Base-by-base conservation (phyloP, 2,329 filamentous ascomycete genomes). In the Ophiostoma himal-ulmi region DNA sequence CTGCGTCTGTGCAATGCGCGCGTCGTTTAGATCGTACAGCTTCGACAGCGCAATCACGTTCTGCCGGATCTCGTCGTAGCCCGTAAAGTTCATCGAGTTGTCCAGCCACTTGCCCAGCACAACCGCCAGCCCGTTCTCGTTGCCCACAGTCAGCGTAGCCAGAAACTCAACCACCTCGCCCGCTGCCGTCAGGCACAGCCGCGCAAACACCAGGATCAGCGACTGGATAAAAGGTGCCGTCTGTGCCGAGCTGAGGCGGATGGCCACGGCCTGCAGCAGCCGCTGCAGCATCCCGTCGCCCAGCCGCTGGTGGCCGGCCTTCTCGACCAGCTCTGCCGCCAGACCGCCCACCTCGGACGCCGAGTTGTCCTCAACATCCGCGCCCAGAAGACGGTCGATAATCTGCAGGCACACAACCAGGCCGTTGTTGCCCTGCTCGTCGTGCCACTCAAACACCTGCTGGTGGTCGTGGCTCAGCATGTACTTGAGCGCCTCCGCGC, bases 81-180 rank as follows among this genome's bases (percentile, higher is more conserved):
- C 95, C n/a, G 93, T 93, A 80, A 99, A 99, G 79, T 91, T 96
- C 79, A 96, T 87, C 4, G 93, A 97, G 80, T 98, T 97, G 81
- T 98, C 95, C 0, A 99, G 84, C 95, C 95, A 99, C 81, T 98
- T 97, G 80, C 89, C 86, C 74, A 98, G 82, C 3, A 99, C 95
- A 34, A 97, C 89, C 73, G 94, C 88, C 8, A 99, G 82, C n/a
- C 94, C 95, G 76, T 86, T 96, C 77, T 91, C 85, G 22, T 89
- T 89, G 67, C 88, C 87, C 74, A 98, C 91, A 75, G 93, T 86
- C 73, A 97, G 90, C 76, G 93, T 89, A 72, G 90, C 90, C 41
- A 99, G 84, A 81, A 99, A 99, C 70, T 95, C 90, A 17, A 98
- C 90, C 1, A 99, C 94, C 76, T 98, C 95, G 34, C 88, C 88